These are phyloP conservation scores for Phascolomyces articulosus DNA, from an alignment of 371 early-diverging fungal genomes.

Conservation along the genomic window DNA sequence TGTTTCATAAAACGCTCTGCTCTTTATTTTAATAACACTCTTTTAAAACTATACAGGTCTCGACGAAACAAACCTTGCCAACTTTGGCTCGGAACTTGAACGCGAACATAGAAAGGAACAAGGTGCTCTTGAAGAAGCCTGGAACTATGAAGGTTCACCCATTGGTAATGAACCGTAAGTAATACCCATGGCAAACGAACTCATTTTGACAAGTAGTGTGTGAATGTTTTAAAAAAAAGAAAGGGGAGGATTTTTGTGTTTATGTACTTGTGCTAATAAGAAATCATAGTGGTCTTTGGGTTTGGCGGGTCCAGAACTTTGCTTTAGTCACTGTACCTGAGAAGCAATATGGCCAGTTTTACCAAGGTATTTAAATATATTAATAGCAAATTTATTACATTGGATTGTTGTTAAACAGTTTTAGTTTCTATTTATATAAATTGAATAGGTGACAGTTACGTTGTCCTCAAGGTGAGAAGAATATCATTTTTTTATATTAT, in stretches of 20 bases:
- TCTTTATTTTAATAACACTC: background rate
- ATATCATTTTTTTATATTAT: background rate
- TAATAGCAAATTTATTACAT: no score
- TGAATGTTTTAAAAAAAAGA: background rate
- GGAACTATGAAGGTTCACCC: constrained; percentile 58
- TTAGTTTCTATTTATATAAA: constrained; percentile 1
- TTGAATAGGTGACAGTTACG: constrained; percentile 71
- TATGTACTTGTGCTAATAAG: background rate
- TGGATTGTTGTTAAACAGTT: no score
- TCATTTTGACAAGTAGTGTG: background rate
- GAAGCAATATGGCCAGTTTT: constrained; percentile 72
- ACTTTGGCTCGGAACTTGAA: constrained; percentile 73
- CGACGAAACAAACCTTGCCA: constrained; percentile 74
- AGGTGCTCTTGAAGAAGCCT: constrained; percentile 71
- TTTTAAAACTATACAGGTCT: constrained; percentile 42
- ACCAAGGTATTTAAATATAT: constrained; percentile 49
- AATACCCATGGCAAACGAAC: no score
- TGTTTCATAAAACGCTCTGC: background rate
- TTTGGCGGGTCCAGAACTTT: constrained; percentile 88
- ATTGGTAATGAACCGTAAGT: constrained; percentile 56
- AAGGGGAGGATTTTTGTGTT: background rate
- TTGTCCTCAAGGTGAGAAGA: constrained; percentile 72
- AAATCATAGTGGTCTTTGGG: constrained; percentile 61
- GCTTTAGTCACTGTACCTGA: constrained; percentile 66
- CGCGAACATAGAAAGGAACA: constrained; percentile 72